Evolutionary conservation across 2,329 filamentous ascomycete species (phyloP).

Genomic region (Aspergillus sp.): DNA sequence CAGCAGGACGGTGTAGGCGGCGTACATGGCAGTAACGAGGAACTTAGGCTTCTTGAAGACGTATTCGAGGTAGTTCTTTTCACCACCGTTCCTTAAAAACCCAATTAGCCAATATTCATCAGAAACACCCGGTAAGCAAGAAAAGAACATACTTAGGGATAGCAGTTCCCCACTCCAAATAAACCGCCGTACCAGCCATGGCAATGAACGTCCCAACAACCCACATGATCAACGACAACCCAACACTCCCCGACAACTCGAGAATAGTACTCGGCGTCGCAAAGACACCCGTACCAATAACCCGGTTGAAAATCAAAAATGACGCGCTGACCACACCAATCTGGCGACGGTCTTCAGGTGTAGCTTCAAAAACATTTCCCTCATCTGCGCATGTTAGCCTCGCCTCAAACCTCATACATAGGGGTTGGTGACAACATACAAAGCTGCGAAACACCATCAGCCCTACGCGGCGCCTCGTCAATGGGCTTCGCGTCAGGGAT

Average conservation of each 20-base stretch:
- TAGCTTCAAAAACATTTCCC: constrained; percentile 29
- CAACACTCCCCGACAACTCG: constrained; percentile 39
- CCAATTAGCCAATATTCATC: too few relatives aligned
- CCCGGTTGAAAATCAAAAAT: constrained; percentile 44
- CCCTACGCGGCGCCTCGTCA: constrained; percentile 18
- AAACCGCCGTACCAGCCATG: constrained; percentile 38
- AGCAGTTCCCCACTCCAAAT: constrained; percentile 47
- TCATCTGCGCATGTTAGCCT: constrained; percentile 18
- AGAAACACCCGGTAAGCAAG: not conserved
- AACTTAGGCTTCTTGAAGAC: constrained; percentile 47
- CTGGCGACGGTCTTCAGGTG: constrained; percentile 31
- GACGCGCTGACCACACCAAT: constrained; percentile 38
- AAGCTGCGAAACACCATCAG: constrained; percentile 27
- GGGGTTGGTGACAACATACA: constrained; percentile 19
- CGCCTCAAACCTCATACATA: not conserved
- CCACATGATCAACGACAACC: constrained; percentile 45
- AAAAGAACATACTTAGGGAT: constrained; percentile 35
- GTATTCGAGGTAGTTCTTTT: constrained; percentile 50
- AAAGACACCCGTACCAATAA: constrained; percentile 47
- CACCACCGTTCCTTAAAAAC: constrained; percentile 43
- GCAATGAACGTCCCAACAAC: constrained; percentile 43
- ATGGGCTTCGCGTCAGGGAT: constrained; percentile 16
- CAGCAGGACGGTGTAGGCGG: constrained; percentile 45
- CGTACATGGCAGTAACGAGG: constrained; percentile 49
- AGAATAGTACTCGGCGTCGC: constrained; percentile 44